phyloP scores from a whole-genome alignment of 441 rosid genomes.

The Raphanus hybrid region DNA sequence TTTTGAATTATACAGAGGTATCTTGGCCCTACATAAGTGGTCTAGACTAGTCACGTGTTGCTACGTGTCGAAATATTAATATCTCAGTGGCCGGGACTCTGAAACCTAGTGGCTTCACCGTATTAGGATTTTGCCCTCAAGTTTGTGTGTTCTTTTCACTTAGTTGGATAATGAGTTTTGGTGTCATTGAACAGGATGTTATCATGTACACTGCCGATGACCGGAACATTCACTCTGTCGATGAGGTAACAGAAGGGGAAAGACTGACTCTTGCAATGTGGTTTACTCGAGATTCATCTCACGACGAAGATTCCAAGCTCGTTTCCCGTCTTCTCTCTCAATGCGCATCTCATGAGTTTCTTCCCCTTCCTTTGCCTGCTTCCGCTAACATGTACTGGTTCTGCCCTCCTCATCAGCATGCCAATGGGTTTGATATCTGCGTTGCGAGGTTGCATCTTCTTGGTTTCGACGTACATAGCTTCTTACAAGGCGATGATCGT shows the following conservation, averaged over 20 bases:
- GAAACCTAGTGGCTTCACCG: neutral
- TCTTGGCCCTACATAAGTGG: too few species aligned
- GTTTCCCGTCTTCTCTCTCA: conserved; percentile 66
- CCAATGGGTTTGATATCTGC: conserved; percentile 56
- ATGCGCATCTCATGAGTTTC: conserved; percentile 33
- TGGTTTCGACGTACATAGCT: conserved; percentile 58
- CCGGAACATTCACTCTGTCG: conserved; percentile 80
- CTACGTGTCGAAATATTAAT: too few species aligned
- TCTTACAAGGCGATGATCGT: conserved; percentile 43
- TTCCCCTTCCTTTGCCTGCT: conserved; percentile 61
- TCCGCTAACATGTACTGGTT: conserved; percentile 86
- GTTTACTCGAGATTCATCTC: conserved; percentile 73
- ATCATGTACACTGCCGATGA: conserved; percentile 87
- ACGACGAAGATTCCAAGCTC: conserved; percentile 86
- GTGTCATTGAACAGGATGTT: conserved; percentile 60
- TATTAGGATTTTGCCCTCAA: too few species aligned
- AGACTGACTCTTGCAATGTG: conserved; percentile 83
- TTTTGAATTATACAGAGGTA: too few species aligned
- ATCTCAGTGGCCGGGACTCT: too few species aligned
- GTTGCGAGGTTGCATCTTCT: conserved; percentile 66
- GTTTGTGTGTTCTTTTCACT: conserved; percentile 1
- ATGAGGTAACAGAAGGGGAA: conserved; percentile 82
- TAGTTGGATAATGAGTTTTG: conserved; percentile 14
- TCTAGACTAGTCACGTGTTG: too few species aligned
- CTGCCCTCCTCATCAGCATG: conserved; percentile 42